phyloP scores from a whole-genome alignment of 192 early-diverging fungal species.

The Jimgerdemannia lactiflua region DNA sequence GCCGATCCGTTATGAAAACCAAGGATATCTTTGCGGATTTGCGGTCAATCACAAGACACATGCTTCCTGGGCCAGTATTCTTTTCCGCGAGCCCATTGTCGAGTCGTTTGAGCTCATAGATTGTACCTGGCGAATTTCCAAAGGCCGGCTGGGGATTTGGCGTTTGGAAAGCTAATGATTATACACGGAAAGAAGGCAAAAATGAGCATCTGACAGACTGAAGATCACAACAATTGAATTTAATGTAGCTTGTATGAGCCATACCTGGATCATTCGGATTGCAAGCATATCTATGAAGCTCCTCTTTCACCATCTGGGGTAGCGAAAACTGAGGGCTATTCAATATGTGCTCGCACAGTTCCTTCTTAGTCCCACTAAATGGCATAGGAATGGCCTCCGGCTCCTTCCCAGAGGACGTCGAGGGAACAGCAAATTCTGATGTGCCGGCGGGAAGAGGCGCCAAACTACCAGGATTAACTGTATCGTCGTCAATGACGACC shows the following conservation, averaged over 20 bases:
- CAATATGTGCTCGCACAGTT: background rate
- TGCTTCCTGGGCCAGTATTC: background rate
- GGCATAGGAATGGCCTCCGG: background rate
- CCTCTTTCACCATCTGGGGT: background rate
- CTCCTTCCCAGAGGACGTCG: background rate
- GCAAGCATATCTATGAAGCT: background rate
- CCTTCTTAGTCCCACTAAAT: background rate
- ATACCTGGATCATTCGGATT: background rate
- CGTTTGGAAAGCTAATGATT: background rate
- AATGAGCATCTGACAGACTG: background rate
- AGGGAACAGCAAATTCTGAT: background rate
- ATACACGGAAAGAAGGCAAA: background rate
- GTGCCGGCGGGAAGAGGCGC: background rate
- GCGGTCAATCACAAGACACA: background rate
- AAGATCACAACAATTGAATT: background rate
- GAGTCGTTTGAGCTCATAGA: background rate
- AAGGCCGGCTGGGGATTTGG: background rate
- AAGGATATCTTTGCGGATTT: background rate
- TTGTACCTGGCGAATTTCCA: background rate
- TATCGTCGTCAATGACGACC: background rate
- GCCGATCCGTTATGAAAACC: background rate
- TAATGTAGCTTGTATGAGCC: background rate
- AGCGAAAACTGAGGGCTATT: background rate
- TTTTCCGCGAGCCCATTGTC: background rate
- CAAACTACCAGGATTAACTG: background rate